Percentiles rank a stretch among this genome's conserved stretches.
Evolutionary conservation across 352 stramenopile genomes (phyloP).

Genomic region (Thraustochytrium sp.): DNA sequence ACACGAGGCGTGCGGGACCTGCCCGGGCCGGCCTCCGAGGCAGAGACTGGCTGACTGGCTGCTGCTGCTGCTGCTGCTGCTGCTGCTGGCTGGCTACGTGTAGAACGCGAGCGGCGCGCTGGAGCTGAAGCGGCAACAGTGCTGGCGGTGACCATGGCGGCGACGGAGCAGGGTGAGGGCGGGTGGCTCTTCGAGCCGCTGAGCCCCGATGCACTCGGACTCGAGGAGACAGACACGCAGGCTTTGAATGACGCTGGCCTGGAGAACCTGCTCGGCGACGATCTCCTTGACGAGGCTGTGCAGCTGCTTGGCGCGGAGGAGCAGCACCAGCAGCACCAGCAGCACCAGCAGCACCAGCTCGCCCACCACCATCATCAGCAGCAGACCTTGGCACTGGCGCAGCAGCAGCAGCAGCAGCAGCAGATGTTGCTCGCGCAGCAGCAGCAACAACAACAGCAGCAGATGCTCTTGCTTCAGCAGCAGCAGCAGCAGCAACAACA

Average conservation of each 20-base stretch:
- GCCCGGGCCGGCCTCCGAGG: too few species aligned
- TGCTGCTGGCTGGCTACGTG: neutral
- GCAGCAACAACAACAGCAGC: neutral
- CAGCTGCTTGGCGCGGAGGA: neutral
- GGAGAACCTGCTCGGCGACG: neutral
- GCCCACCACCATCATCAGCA: neutral
- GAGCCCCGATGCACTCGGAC: neutral
- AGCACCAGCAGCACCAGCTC: neutral
- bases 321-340: neutral
- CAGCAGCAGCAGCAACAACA: neutral
- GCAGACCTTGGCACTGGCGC: neutral
- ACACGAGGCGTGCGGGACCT: too few species aligned
- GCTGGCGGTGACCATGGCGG: neutral
- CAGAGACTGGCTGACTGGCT: too few species aligned
- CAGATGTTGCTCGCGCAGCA: too few species aligned
- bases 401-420: neutral
- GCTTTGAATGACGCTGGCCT: neutral
- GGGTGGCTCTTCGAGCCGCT: slow-evolving; percentile 36
- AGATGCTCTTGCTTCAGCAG: neutral
- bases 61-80: neutral
- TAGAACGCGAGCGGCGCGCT: neutral
- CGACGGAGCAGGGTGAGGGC: neutral
- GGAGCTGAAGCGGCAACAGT: neutral
- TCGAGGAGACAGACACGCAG: neutral
- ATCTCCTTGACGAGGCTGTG: slow-evolving; percentile 25